Evolutionary conservation across 768 basidiomycete genomes (phyloP), one percentile per base, ranked within the genome.

Genomic region (Filobasidium floriforme): DNA sequence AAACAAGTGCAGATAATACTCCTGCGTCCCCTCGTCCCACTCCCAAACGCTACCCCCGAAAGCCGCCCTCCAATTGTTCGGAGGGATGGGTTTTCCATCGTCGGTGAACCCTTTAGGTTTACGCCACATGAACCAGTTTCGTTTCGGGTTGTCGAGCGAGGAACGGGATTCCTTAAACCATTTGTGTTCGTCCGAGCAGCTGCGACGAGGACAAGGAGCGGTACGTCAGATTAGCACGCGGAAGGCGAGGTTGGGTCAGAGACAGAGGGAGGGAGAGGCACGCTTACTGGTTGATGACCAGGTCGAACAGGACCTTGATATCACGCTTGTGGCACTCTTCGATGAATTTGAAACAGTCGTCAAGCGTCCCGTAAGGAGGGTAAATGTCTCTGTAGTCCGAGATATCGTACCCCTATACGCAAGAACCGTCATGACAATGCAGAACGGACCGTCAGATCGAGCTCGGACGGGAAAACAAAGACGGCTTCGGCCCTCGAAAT

Each of bases 51-150:
- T 60, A 22, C 65, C 65, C 11, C 65, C 65, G 59, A 66, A 66
- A 15, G 59, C 65, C 26, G 65, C 57, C 73, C 37, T 81, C 88
- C 88, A 89, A 72, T 89, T 89, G 73, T 88, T 87, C 0, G 88
- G 88, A 7, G 87, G 85, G 1, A 80, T 77, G 32, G 83, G 82
- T 59, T 83, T 79, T 0, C 87, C 87, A 2, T 82, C 75, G 18
- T 79, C 78, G 66, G 85, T 83, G 68, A 79, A 81, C 9, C 54
- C 63, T 68, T 78, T 81, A 3, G 86, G 83, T 4, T 85, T 84
- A 14, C 84, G 83, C 88, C 88, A 89, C 67, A 87, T 82, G 76
- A 88, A 90, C 87, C 87, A 89, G 73, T 89, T 84, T n/a, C 88
- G 83, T 75, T 87, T 88, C 0, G 85, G 82, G 71, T 83, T 80